These are phyloP conservation scores for Podospora tetraspora DNA, from an alignment of 495 filamentous ascomycete genomes.

Conservation along the genomic window DNA sequence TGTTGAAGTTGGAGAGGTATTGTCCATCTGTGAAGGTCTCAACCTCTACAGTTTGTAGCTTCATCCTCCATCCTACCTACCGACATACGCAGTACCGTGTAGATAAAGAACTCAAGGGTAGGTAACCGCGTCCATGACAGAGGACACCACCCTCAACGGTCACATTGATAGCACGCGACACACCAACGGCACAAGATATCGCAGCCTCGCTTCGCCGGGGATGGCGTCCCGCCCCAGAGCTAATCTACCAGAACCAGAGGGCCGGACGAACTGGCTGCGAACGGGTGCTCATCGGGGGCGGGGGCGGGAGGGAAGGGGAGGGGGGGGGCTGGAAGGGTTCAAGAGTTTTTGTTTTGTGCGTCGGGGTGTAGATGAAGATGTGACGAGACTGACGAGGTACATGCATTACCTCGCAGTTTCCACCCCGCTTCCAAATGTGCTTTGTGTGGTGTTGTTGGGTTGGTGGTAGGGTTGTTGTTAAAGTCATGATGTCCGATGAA, in stretches of 20 bases:
- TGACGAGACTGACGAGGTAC: not conserved
- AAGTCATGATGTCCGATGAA: not conserved
- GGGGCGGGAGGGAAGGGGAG: not conserved
- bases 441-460: not conserved
- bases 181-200: not conserved
- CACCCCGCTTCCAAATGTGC: not conserved
- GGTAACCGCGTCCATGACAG: not conserved
- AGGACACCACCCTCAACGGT: not conserved
- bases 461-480: not conserved
- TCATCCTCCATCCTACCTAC: not conserved
- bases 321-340: not conserved
- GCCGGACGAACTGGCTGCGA: not conserved
- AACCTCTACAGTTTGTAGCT: not conserved
- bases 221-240: not conserved
- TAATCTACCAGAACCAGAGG: not conserved
- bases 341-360: not conserved
- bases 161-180: not conserved
- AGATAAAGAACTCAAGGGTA: not conserved
- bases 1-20: not conserved
- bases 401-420: not conserved
- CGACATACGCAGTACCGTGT: too few relatives aligned
- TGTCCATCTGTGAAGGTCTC: not conserved
- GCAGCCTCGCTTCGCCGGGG: not conserved
- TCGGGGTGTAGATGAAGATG: not conserved
- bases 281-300: not conserved